Evolutionary conservation across 2,329 filamentous ascomycete species (phyloP), one percentile per base, ranked within the genome.

Genomic region (Fusarium redolens): DNA sequence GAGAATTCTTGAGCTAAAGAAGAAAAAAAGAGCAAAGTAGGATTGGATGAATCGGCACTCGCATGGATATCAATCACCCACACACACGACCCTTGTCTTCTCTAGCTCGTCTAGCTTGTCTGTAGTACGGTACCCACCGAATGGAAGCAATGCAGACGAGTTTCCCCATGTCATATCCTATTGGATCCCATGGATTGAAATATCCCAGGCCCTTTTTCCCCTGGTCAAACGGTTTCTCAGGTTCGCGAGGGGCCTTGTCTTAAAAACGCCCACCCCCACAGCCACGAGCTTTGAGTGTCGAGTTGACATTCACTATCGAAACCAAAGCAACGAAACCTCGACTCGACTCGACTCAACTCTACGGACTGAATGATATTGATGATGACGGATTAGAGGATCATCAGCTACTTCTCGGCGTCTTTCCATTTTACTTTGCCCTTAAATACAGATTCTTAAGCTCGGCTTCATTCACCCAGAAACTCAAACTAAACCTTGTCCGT

Each of bases 401-500:
- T 11, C 35, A 17, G 52, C 48, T 52, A 28, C 30, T 69, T 38
- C n/a, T 35, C 17, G 20, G 17, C 47, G 44, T 35, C 44, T 45
- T 30, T 47, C 22, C 14, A 50, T 33, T 37, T 45, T 55, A 17
- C 44, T 56, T 52, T 45, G 47, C 20, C 22, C 56, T 59, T 30
- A 40, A 20, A 17, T 33, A 22, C 51, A 58, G 25, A 69, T 63
- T 58, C 45, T 60, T 71, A 58, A 58, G 61, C 65, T 69, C 65
- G 68, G 55, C 47, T 67, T 60, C 51, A 37, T 63, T 65, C 30
- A 66, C 45, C 37, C 33, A 40, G 25, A 54, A 54, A 54, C 50
- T 64, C 56, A 62, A 65, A 65, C 66, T 69, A 74, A 78, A 77
- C 74, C 74, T 76, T 77, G 71, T 73, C 71, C 65, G 66, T 50